Evolutionary conservation across 352 stramenopile species (phyloP).

Genomic region (Globisporangium apiculatum): DNA sequence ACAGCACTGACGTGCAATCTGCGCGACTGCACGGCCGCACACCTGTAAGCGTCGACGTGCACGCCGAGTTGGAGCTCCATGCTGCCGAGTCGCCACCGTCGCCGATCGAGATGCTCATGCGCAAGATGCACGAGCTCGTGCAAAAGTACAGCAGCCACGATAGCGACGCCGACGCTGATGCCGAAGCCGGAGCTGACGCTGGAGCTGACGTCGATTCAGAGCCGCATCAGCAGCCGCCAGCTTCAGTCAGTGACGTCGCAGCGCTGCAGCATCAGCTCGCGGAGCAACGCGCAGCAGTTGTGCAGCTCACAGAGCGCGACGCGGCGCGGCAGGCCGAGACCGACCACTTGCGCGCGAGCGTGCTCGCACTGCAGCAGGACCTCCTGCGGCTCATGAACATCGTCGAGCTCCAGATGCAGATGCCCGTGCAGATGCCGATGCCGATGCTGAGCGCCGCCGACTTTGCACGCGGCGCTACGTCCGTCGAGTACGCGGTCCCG

Average conservation of each 20-base stretch:
- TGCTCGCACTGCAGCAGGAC: constrained; percentile 64
- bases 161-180: background rate
- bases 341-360: constrained; percentile 51
- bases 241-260: background rate
- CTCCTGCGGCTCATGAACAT: constrained; percentile 72
- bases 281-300: constrained; percentile 21
- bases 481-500: background rate
- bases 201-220: too few relatives aligned
- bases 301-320: constrained; percentile 30
- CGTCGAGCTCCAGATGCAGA: constrained; percentile 72
- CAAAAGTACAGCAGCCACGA: constrained; percentile 27
- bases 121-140: constrained; percentile 51
- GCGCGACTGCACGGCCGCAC: background rate
- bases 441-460: background rate
- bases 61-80: background rate
- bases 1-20: background rate
- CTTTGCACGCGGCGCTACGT: background rate
- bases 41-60: constrained; percentile 2
- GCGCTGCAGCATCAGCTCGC: constrained; percentile 18
- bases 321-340: constrained; percentile 24
- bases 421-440: constrained; percentile 24
- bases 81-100: constrained; percentile 10
- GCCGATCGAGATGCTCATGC: constrained; percentile 40
- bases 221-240: background rate
- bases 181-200: background rate